Conservation (phyloP, 2,329 filamentous ascomycete genomes). For the Penicillium sp. region DNA sequence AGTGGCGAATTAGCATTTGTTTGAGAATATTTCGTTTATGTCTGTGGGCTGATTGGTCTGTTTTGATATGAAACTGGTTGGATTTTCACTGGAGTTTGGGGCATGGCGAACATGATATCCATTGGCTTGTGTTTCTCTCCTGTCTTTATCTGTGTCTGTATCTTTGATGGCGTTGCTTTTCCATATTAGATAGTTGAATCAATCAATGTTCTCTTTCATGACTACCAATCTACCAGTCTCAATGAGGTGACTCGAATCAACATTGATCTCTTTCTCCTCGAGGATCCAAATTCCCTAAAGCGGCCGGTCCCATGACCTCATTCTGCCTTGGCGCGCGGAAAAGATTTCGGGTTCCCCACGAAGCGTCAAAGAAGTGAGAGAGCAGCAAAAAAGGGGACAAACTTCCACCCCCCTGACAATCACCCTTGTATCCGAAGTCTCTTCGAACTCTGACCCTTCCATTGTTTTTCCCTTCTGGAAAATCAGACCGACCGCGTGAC, state of each 20-base stretch:
- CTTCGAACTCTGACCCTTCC: not conserved
- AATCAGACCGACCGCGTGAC: not conserved
- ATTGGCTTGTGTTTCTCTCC: conserved; percentile 14
- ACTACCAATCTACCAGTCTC: not conserved
- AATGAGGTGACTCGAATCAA: too few relatives aligned
- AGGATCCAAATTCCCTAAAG: not conserved
- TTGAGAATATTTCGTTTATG: conserved; percentile 8
- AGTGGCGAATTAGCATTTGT: conserved; percentile 30
- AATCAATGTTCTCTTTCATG: not conserved
- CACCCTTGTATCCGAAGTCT: not conserved
- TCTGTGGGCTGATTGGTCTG: not conserved
- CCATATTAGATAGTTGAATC: not conserved
- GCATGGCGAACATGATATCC: conserved; percentile 31
- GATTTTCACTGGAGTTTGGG: conserved; percentile 18
- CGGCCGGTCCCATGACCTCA: conserved; percentile 15
- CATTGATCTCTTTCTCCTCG: not conserved
- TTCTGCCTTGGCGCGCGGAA: conserved; percentile 15
- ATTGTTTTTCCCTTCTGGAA: not conserved
- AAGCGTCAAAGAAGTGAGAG: not conserved
- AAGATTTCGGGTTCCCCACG: conserved; percentile 11
- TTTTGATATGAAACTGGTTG: conserved; percentile 1
- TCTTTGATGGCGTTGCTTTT: not conserved
- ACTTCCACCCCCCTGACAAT: not conserved
- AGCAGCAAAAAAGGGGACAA: not conserved
- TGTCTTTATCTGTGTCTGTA: not conserved